These are phyloP conservation scores for Zangia roseola DNA, from an alignment of 768 basidiomycete genomes.

Conservation along the genomic window DNA sequence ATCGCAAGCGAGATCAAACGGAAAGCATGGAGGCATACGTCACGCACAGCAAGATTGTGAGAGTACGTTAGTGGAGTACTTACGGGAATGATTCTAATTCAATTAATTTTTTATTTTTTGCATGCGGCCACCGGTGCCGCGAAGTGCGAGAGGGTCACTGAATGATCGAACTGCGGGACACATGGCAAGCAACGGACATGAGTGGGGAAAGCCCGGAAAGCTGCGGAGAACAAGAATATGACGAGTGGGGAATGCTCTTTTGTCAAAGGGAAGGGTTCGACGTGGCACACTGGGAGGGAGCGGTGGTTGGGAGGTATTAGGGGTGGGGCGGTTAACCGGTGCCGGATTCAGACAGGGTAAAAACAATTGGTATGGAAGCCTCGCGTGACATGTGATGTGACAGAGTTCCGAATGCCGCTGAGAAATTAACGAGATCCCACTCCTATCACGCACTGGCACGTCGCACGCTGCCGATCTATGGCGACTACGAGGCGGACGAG, in stretches of 20 bases:
- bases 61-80: too few relatives aligned
- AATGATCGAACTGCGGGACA: constrained; percentile 9
- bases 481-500: too few relatives aligned
- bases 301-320: constrained; percentile 1
- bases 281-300: not conserved
- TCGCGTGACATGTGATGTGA: too few relatives aligned
- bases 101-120: too few relatives aligned
- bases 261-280: not conserved
- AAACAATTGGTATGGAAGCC: not conserved
- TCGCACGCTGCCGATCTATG: constrained; percentile 15
- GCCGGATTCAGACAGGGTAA: constrained; percentile 5
- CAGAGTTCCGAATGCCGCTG: too few relatives aligned
- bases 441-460: constrained; percentile 24
- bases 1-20: constrained; percentile 3
- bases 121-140: constrained; percentile 18
- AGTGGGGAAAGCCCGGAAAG: too few relatives aligned
- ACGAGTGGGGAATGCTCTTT: too few relatives aligned
- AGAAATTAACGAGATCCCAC: constrained; percentile 1
- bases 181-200: constrained; percentile 14
- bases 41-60: constrained; percentile 11
- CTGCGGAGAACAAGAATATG: too few relatives aligned
- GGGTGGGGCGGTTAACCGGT: too few relatives aligned
- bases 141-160: not conserved
- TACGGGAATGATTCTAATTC: too few relatives aligned
- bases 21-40: constrained; percentile 12